A percentile compares a stretch with the other conserved stretches of the same genome.
These are phyloP conservation scores for Dalbergia cultrata DNA, from an alignment of 306 rosid genomes.

Conservation along the genomic window DNA sequence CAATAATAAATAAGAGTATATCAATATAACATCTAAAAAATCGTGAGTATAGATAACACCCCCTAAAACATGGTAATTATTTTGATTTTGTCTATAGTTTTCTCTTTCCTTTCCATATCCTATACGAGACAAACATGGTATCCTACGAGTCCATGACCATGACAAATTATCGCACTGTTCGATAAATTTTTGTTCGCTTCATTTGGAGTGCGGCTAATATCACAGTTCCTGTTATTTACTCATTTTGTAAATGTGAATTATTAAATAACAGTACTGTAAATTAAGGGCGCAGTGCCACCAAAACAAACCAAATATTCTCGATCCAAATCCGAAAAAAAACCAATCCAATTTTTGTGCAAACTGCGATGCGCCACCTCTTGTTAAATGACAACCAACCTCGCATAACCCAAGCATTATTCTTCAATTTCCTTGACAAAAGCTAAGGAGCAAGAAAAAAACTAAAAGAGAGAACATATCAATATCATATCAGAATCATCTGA, in stretches of 20 bases:
- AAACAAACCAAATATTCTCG: background rate
- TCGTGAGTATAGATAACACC: too few relatives aligned
- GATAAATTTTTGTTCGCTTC: background rate
- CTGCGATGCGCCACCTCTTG: constrained; percentile 28
- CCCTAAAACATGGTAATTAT: background rate
- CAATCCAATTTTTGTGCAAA: background rate
- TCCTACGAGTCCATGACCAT: background rate
- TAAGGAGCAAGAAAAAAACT: background rate
- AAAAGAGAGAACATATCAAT: background rate
- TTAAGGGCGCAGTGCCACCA: background rate
- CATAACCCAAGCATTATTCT: background rate
- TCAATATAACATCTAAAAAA: too few relatives aligned
- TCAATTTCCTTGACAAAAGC: constrained; percentile 9
- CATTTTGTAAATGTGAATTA: background rate
- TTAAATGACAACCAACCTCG: constrained; percentile 15
- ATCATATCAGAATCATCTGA: background rate
- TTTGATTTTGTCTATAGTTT: background rate
- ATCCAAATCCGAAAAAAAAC: background rate
- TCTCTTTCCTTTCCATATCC: background rate
- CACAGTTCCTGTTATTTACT: background rate
- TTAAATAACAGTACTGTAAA: background rate
- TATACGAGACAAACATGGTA: constrained; percentile 4
- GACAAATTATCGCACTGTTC: background rate
- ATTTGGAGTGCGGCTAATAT: background rate
- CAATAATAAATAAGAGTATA: too few relatives aligned